Evolutionary conservation across 2,329 filamentous ascomycete genomes (phyloP), one percentile per base, ranked within the genome.

Genomic region (Hypoxylon sp.): DNA sequence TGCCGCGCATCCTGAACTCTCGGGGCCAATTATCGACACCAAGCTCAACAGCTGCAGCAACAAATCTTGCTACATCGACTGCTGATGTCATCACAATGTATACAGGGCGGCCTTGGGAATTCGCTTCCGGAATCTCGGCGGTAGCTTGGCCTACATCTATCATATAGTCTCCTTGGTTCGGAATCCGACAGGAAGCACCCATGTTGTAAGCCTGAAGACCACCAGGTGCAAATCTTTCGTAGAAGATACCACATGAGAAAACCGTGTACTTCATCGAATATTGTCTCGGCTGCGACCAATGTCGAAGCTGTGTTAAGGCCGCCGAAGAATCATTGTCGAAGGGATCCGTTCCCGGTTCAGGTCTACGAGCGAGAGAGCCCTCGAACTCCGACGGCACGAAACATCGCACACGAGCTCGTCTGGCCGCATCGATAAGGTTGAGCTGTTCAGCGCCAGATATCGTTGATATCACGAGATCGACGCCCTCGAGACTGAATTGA

Each of bases 301-400:
- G 75, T 36, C 78, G 75, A 35, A 69, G 65, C 34, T 63, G 60
- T n/a, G 47, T 50, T 4, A 86, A 72, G 1, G 85, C 84, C n/a
- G 76, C 74, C 7, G 74, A 73, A 15, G 80, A 82, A 13, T 79
- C 80, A 34, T 81, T 81, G 66, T 90, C 84, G 16, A 89, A 72
- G 2, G 83, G 78, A 49, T 88, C 84, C 46, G 76, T 72, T 20
- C 57, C 44, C 30, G 57, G 46, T 4, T 73, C 63, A 1, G 80
- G 77, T 37, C 87, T 77, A 32, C 80, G 75, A 12, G 71, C 69
- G 11, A 88, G 75, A 21, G 75, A 75, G 1, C 88, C 88, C 71
- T 90, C 87, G 61, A 91, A 91, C 62, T 91, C 88, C 5, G 88
- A 87, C 1, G 89, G 88, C 3, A 89, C 84, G 63, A 91, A 91